Evolutionary conservation across 1,284 basidiomycete genomes (phyloP).

Genomic region (Coniophora puteana): DNA sequence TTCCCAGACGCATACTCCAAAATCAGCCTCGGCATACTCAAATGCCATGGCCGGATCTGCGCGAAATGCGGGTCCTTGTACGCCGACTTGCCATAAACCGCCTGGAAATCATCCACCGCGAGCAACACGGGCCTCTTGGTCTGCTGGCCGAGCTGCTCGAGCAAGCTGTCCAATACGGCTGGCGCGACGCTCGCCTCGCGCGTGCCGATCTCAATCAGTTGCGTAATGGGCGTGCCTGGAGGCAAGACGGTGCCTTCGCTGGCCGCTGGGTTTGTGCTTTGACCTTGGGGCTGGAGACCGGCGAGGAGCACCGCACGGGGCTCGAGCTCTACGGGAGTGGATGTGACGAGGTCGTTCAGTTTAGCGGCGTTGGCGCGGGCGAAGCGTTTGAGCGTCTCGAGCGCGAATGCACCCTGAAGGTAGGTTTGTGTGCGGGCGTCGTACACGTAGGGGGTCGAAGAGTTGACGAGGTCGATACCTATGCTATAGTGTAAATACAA

Average conservation of each 20-base stretch:
- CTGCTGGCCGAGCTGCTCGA: constrained; percentile 69
- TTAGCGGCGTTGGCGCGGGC: constrained; percentile 47
- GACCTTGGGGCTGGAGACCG: too few relatives aligned
- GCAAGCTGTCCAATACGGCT: constrained; percentile 58
- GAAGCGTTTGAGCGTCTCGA: constrained; percentile 58
- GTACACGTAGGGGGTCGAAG: constrained; percentile 73
- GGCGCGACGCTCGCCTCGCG: constrained; percentile 57
- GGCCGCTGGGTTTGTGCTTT: too few relatives aligned
- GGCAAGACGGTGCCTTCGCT: too few relatives aligned
- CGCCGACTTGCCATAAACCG: constrained; percentile 66
- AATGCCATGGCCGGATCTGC: constrained; percentile 72
- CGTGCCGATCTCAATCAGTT: constrained; percentile 58
- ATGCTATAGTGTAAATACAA: constrained; percentile 1
- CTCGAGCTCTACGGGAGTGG: constrained; percentile 41
- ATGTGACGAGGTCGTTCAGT: constrained; percentile 38
- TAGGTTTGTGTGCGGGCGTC: constrained; percentile 76
- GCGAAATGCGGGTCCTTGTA: constrained; percentile 83
- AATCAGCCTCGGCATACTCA: constrained; percentile 76
- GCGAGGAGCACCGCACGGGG: constrained; percentile 41
- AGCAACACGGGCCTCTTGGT: constrained; percentile 76
- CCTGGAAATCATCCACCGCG: constrained; percentile 86
- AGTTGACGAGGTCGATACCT: constrained; percentile 77
- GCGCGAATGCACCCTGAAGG: constrained; percentile 67
- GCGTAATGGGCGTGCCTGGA: constrained; percentile 47
- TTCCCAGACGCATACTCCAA: constrained; percentile 76